Conservation (phyloP, 2,329 filamentous ascomycete species). For the Emmonsia crescens region DNA sequence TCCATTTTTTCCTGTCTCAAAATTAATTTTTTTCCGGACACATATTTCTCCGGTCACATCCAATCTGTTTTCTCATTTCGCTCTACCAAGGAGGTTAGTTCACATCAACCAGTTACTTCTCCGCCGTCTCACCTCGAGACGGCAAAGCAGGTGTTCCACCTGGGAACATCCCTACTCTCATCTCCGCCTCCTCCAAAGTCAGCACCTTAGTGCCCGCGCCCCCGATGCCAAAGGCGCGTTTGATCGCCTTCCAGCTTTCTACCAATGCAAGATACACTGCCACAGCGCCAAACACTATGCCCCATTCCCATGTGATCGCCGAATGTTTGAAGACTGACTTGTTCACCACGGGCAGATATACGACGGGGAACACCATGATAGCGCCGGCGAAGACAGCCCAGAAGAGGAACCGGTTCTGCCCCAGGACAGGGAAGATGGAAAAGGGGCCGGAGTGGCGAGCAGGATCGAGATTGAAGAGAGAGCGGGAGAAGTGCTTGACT, state of each 20-base stretch:
- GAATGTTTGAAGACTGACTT: conserved; percentile 53
- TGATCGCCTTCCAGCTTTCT: conserved; percentile 56
- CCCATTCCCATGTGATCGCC: conserved; percentile 59
- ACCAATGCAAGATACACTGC: conserved; percentile 51
- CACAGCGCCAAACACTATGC: conserved; percentile 49
- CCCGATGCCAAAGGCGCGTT: conserved; percentile 37
- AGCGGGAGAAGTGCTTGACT: conserved; percentile 62
- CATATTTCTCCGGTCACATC: not conserved
- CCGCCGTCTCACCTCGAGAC: conserved; percentile 10
- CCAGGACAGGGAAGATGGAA: conserved; percentile 54
- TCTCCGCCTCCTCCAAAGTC: conserved; percentile 25
- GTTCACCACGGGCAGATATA: conserved; percentile 59
- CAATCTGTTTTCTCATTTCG: not conserved
- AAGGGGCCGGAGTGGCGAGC: conserved; percentile 47
- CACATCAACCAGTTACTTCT: conserved; percentile 4
- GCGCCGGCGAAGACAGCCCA: conserved; percentile 50
- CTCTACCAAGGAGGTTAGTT: conserved; percentile 13
- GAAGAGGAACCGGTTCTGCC: conserved; percentile 61
- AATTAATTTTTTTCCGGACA: not conserved
- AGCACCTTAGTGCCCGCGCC: conserved; percentile 23
- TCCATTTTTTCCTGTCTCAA: not conserved
- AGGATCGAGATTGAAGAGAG: conserved; percentile 55
- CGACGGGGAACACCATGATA: conserved; percentile 45
- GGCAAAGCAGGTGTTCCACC: not conserved
- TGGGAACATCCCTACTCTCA: conserved; percentile 19